Conservation (phyloP, 2,329 filamentous ascomycete species). For the Colletotrichum tofieldiae region DNA sequence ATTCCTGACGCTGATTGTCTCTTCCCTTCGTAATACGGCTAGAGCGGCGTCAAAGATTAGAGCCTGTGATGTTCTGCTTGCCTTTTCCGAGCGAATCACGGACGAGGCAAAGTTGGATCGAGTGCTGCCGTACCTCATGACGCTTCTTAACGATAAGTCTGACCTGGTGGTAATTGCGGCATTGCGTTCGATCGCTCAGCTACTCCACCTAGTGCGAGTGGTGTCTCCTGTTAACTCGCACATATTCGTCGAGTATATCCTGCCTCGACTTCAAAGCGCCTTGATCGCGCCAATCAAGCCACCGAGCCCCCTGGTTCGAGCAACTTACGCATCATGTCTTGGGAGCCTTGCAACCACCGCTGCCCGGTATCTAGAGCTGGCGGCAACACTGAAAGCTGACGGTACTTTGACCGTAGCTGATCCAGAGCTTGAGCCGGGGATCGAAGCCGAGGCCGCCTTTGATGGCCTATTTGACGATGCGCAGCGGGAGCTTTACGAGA, state of each 20-base stretch:
- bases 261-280: slow-evolving; percentile 74
- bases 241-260: slow-evolving; percentile 78
- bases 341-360: slow-evolving; percentile 91
- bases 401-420: slow-evolving; percentile 84
- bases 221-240: slow-evolving; percentile 84
- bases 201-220: slow-evolving; percentile 89
- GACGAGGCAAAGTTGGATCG: slow-evolving; percentile 97
- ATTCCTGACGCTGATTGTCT: slow-evolving; percentile 90
- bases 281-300: slow-evolving; percentile 64
- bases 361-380: slow-evolving; percentile 88
- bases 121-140: slow-evolving; percentile 90
- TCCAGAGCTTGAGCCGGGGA: slow-evolving; percentile 83
- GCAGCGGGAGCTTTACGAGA: slow-evolving; percentile 84
- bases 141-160: slow-evolving; percentile 84
- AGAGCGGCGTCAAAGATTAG: slow-evolving; percentile 89
- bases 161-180: slow-evolving; percentile 90
- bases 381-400: slow-evolving; percentile 88
- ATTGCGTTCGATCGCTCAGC: slow-evolving; percentile 88
- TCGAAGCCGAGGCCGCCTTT: slow-evolving; percentile 78
- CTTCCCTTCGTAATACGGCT: slow-evolving; percentile 90
- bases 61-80: slow-evolving; percentile 91
- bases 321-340: slow-evolving; percentile 93
- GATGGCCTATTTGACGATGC: slow-evolving; percentile 91
- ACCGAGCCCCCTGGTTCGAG: slow-evolving; percentile 81
- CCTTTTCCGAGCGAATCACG: slow-evolving; percentile 90